Evolutionary conservation across 768 basidiomycete genomes (phyloP), one percentile per base, ranked within the genome.

Genomic region (Phylloporus sp.): DNA sequence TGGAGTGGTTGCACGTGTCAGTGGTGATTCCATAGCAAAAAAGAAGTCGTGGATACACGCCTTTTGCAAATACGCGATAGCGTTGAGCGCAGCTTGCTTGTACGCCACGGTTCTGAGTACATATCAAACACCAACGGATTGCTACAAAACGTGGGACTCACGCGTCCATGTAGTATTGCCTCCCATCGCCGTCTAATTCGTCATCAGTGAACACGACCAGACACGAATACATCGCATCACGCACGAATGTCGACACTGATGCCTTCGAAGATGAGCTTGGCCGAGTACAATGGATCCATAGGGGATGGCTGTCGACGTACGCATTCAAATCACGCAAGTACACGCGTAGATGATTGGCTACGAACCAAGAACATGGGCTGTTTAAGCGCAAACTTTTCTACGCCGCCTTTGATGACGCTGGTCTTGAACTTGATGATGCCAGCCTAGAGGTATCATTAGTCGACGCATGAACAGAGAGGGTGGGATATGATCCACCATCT

Each of bases 91-190:
- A 6, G 87, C 86, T 65, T 86, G 84, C 60, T 89, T 87, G 62
- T 84, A 89, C 3, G 87, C 86, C 15, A 85, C 82, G 18, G 84
- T 78, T 0, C 82, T 84, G 40, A 24, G 27, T 21, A 18, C 17
- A 9, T n/a, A 41, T 36, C 34, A 39, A 32, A 18, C 23, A 6
- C 43, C 20, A 18, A 18, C 3, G 0, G 17, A 26, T 37, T 8
- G 11, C 14, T 11, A n/a, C 2, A 14, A 34, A 28, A 35, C 17
- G 9, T 24, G 1, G 7, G 4, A 54, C 78, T 57, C 62, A 85
- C 76, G 84, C 80, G 55, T 85, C 82, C 86, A 88, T 88, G 58
- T 80, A 73, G 64, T 86, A 84, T 62, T 87, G 85, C 49, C 76
- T 81, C 10, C 85, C 84, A 55, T 82, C 78, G 2, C 86, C 86